Evolutionary conservation across 1,139 yeast genomes (phyloP).

Genomic region (Yamadazyma sp.): DNA sequence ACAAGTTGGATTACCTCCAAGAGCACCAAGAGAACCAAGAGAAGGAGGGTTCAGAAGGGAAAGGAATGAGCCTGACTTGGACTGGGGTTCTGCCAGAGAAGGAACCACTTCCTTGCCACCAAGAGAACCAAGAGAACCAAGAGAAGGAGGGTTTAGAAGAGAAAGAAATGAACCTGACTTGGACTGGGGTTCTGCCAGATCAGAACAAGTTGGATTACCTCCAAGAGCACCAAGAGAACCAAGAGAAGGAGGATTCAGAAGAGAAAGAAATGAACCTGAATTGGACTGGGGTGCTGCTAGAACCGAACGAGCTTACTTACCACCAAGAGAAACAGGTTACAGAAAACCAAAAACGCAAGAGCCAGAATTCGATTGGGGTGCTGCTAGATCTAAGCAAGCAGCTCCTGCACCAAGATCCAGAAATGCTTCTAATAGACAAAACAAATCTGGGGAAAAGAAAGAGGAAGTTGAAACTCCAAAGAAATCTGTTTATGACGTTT

Average conservation of each 20-base stretch:
- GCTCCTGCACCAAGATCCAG: conserved; percentile 37
- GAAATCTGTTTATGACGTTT: conserved; percentile 64
- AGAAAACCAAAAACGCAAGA: conserved; percentile 44
- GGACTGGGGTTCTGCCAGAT: conserved; percentile 54
- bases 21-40: conserved; percentile 36
- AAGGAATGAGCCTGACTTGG: conserved; percentile 53
- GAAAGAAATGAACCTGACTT: conserved; percentile 51
- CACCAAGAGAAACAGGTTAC: conserved; percentile 41
- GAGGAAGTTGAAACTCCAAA: conserved; percentile 36
- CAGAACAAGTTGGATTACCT: conserved; percentile 31
- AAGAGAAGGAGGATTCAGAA: conserved; percentile 32
- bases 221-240: conserved; percentile 37
- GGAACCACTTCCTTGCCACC: conserved; percentile 34
- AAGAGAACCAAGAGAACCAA: conserved; percentile 39
- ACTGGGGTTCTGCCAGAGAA: conserved; percentile 51
- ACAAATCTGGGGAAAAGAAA: conserved; percentile 10
- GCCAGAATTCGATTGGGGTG: conserved; percentile 60
- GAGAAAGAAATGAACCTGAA: conserved; percentile 46
- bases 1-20: conserved; percentile 35
- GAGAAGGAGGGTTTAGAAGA: conserved; percentile 20
- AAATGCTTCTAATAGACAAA: conserved; percentile 45
- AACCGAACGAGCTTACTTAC: conserved; percentile 28
- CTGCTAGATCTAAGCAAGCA: conserved; percentile 31
- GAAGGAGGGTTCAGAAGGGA: conserved; percentile 24
- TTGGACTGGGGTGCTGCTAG: conserved; percentile 65